Evolutionary conservation across 495 filamentous ascomycete genomes (phyloP).

Genomic region (Penicillium mononematosum): DNA sequence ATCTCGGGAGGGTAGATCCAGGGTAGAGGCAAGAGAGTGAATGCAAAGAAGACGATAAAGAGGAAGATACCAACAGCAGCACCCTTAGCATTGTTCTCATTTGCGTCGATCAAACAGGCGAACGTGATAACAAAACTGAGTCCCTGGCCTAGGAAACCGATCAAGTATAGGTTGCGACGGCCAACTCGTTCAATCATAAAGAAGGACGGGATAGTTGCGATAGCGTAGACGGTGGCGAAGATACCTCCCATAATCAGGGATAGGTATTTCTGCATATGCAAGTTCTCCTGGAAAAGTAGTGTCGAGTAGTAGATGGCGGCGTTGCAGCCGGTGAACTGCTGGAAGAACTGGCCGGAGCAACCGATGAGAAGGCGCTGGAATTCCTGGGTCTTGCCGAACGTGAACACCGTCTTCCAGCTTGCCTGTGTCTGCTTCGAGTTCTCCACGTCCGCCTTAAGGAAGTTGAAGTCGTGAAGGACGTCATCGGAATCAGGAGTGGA

Average conservation of each 20-base stretch:
- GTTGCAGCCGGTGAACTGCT: slow-evolving; percentile 67
- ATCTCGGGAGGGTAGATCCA: slow-evolving; percentile 61
- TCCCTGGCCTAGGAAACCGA: slow-evolving; percentile 30
- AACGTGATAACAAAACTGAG: slow-evolving; percentile 39
- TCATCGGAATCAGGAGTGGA: slow-evolving; percentile 6
- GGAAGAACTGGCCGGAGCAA: slow-evolving; percentile 63
- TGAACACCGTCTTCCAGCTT: slow-evolving; percentile 22
- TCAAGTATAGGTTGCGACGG: slow-evolving; percentile 62
- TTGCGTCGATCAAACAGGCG: slow-evolving; percentile 58
- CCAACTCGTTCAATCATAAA: slow-evolving; percentile 68
- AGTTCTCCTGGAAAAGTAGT: slow-evolving; percentile 62
- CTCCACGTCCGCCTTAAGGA: slow-evolving; percentile 16
- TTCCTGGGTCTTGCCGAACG: slow-evolving; percentile 24
- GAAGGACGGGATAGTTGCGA: slow-evolving; percentile 68
- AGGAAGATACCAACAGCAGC: slow-evolving; percentile 68
- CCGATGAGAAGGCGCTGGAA: slow-evolving; percentile 32
- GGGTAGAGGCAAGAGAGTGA: slow-evolving; percentile 55
- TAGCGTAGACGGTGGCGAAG: slow-evolving; percentile 69
- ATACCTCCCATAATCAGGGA: slow-evolving; percentile 66
- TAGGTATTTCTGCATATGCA: slow-evolving; percentile 54
- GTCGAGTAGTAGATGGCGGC: slow-evolving; percentile 77
- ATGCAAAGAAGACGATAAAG: slow-evolving; percentile 66
- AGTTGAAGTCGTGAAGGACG: slow-evolving; percentile 17
- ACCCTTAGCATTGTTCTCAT: slow-evolving; percentile 32
- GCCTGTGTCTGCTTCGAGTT: not conserved